phyloP scores from a whole-genome alignment of 176 grass and related monocot species.

The Metroxylon sagu region DNA sequence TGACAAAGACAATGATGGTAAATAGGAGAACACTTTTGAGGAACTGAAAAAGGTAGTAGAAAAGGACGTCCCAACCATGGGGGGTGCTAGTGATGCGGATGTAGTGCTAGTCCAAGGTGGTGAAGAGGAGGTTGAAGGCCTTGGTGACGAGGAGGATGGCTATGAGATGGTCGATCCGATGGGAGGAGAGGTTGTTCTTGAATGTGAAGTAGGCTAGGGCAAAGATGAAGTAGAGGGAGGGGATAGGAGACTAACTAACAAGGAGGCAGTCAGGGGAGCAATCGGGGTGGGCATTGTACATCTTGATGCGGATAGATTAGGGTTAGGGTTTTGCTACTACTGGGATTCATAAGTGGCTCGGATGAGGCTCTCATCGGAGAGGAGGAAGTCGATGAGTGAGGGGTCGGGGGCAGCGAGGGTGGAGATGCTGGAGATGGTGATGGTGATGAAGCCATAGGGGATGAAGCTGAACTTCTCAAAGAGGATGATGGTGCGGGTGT shows the following conservation, averaged over 20 bases:
- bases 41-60: slow-evolving; percentile 75
- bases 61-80: slow-evolving; percentile 88
- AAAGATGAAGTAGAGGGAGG: slow-evolving; percentile 60
- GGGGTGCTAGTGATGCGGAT: slow-evolving; percentile 41
- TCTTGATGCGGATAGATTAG: slow-evolving; percentile 61
- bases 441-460: slow-evolving; percentile 29
- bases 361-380: slow-evolving; percentile 83
- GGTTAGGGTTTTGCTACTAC: slow-evolving; percentile 35
- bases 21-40: slow-evolving; percentile 84
- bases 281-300: slow-evolving; percentile 67
- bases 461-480: slow-evolving; percentile 99
- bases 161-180: slow-evolving; percentile 98
- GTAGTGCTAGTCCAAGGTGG: slow-evolving; percentile 84
- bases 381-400: slow-evolving; percentile 61
- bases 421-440: slow-evolving; percentile 35
- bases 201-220: slow-evolving; percentile 57
- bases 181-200: slow-evolving; percentile 55
- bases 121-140: slow-evolving; percentile 69
- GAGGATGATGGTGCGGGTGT: slow-evolving; percentile 58
- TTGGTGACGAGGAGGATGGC: slow-evolving; percentile 54
- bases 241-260: slow-evolving; percentile 60
- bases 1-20: slow-evolving; percentile 76
- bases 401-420: slow-evolving; percentile 36
- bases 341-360: slow-evolving; percentile 68
- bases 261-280: slow-evolving; percentile 65